Evolutionary conservation across 2,329 filamentous ascomycete species (phyloP), one percentile per base, ranked within the genome.

Genomic region (Achaetomium macrosporum): DNA sequence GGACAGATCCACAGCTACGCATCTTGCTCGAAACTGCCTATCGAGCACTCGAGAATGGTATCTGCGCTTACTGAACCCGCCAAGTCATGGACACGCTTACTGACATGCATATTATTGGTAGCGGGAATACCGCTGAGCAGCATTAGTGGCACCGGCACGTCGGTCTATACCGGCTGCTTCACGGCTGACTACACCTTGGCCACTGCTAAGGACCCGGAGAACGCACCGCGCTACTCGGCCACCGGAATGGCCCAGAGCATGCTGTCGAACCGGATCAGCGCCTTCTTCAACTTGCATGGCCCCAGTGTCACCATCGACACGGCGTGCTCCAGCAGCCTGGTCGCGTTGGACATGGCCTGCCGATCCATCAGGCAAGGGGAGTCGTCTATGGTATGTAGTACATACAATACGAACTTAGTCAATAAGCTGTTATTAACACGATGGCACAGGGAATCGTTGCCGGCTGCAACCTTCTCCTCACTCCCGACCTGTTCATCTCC

Each of bases 191-290:
- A 65, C 59, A 55, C 47, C 10, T 16, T 39, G 11, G 58, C 57
- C 36, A 55, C 19, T 39, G 51, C 64, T 48, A 62, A 53, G 13
- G 66, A 68, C 1, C 59, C 54, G 0, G 54, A 59, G 10, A 66
- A 63, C 35, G 57, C 60, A 8, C 63, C 66, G 17, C 61, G 53
- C n/a, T 61, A 61, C 17, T 57, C 59, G 3, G 64, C 65, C 3
- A 69, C 66, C 3, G 70, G 71, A 5, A 62, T 67, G 1, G 68
- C 65, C n/a, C 52, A 66, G 0, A 62, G 64, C n/a, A 69, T 72
- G 45, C 35, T 48, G 30, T 42, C 49, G 12, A 51, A 51, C 41
- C 49, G 49, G 9, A 16, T 51, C 42, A 33, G 25, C 13, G n/a
- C n/a, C 31, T 51, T 51, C 15, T 51, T 41, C 29, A 29, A 51